Percentiles rank a stretch among this genome's conserved stretches.
Conservation (phyloP, 2,329 filamentous ascomycete genomes). For the Magnaporthiopsis poae region DNA sequence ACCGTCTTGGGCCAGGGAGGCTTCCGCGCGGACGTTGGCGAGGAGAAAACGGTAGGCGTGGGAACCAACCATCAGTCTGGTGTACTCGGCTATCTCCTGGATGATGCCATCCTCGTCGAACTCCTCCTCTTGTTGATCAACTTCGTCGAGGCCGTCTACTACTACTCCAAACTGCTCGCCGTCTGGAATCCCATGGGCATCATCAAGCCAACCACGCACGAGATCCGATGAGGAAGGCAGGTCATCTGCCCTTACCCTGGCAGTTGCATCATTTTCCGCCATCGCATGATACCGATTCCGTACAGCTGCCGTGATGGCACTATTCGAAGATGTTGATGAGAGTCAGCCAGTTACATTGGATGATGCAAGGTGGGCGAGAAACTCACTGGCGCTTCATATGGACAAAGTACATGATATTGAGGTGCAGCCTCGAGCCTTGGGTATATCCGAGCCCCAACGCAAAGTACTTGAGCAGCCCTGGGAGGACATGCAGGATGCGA, state of each 20-base stretch:
- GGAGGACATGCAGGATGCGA: not conserved
- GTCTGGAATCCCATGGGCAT: not conserved
- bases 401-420: slow-evolving; percentile 2
- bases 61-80: not conserved
- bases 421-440: not conserved
- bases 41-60: not conserved
- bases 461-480: not conserved
- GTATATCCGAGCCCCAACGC: not conserved
- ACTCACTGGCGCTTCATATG: not conserved
- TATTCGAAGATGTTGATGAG: not conserved
- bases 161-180: no score
- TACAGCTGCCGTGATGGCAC: not conserved
- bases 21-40: not conserved
- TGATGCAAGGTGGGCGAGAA: no score
- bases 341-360: not conserved
- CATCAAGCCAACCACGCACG: not conserved
- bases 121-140: not conserved
- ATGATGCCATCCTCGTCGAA: not conserved
- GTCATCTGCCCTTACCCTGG: not conserved
- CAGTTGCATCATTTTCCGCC: no score
- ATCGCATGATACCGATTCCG: not conserved
- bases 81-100: not conserved
- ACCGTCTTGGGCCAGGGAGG: not conserved
- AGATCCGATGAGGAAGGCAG: not conserved
- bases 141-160: not conserved